phyloP scores from a whole-genome alignment of 306 rosid species.

The Mimosa bimucronata region DNA sequence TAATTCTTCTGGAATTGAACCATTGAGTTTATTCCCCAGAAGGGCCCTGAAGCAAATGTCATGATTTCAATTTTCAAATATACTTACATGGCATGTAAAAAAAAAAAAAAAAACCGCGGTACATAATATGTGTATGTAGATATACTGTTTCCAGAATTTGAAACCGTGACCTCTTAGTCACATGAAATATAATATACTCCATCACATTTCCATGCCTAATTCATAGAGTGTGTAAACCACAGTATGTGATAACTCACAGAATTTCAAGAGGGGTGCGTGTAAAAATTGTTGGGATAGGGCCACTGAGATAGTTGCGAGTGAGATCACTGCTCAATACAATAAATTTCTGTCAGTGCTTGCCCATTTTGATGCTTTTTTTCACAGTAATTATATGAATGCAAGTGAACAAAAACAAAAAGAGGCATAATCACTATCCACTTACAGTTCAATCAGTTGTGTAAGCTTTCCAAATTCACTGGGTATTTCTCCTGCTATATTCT shows the following conservation, averaged over 20 bases:
- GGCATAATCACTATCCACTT: slow-evolving; percentile 43
- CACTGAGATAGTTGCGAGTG: slow-evolving; percentile 56
- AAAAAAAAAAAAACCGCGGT: too few species aligned
- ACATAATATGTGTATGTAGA: too few species aligned
- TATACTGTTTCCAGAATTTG: too few species aligned
- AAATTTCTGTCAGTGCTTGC: slow-evolving; percentile 18
- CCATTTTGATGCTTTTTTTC: background rate
- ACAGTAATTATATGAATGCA: background rate
- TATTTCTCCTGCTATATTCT: slow-evolving; percentile 54
- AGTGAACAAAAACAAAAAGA: background rate
- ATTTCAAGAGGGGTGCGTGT: slow-evolving; percentile 43
- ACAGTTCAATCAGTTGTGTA: slow-evolving; percentile 54
- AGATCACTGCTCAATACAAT: slow-evolving; percentile 57
- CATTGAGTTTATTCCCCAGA: slow-evolving; percentile 65
- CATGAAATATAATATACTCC: too few species aligned
- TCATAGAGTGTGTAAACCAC: too few species aligned
- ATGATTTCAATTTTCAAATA: too few species aligned
- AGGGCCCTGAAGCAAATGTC: slow-evolving; percentile 50
- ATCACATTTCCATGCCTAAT: too few species aligned
- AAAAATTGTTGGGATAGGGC: slow-evolving; percentile 58
- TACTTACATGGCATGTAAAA: too few species aligned
- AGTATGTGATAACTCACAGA: slow-evolving; percentile 46
- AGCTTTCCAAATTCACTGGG: slow-evolving; percentile 71
- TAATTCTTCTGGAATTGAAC: slow-evolving; percentile 62
- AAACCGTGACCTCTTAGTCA: too few species aligned